Evolutionary conservation across 148 eudicot genomes (phyloP).

Genomic region (Fallopia convolvulus): DNA sequence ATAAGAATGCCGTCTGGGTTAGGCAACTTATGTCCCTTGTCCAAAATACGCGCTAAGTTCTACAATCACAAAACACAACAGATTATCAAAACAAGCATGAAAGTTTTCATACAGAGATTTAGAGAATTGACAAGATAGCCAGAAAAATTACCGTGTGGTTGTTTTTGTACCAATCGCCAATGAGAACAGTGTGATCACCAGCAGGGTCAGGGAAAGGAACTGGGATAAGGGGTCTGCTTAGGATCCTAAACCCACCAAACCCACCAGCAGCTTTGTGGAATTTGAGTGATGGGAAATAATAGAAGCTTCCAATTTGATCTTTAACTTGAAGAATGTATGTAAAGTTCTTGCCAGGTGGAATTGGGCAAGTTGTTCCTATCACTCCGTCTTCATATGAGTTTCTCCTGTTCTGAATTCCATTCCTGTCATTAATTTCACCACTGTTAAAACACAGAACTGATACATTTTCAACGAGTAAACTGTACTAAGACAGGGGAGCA

Average conservation of each 20-base stretch:
- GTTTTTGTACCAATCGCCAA: slow-evolving; percentile 85
- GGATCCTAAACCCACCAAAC: slow-evolving; percentile 81
- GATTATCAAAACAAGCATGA: not conserved
- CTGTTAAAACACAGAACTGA: not conserved
- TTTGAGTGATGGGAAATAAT: slow-evolving; percentile 79
- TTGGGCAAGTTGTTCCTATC: slow-evolving; percentile 92
- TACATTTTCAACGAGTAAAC: not conserved
- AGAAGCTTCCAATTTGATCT: slow-evolving; percentile 96
- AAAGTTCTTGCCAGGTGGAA: slow-evolving; percentile 89
- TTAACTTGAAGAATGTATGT: slow-evolving; percentile 93
- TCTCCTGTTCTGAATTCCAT: slow-evolving; percentile 80
- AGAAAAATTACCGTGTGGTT: slow-evolving; percentile 73
- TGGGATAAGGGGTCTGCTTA: slow-evolving; percentile 79
- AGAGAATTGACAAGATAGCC: not conserved
- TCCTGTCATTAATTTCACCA: slow-evolving; percentile 34
- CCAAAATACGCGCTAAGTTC: slow-evolving; percentile 55
- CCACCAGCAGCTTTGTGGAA: slow-evolving; percentile 97
- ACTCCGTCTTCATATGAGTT: slow-evolving; percentile 94
- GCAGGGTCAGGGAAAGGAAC: slow-evolving; percentile 78
- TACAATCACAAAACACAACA: slow-evolving; percentile 13
- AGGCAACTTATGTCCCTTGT: slow-evolving; percentile 64
- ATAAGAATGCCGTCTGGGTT: slow-evolving; percentile 84
- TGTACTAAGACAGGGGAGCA: not conserved
- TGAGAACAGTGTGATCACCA: slow-evolving; percentile 70
- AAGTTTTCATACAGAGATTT: not conserved